Base-by-base conservation (phyloP, 108 stramenopile species). In the Licmophora abbreviata region DNA sequence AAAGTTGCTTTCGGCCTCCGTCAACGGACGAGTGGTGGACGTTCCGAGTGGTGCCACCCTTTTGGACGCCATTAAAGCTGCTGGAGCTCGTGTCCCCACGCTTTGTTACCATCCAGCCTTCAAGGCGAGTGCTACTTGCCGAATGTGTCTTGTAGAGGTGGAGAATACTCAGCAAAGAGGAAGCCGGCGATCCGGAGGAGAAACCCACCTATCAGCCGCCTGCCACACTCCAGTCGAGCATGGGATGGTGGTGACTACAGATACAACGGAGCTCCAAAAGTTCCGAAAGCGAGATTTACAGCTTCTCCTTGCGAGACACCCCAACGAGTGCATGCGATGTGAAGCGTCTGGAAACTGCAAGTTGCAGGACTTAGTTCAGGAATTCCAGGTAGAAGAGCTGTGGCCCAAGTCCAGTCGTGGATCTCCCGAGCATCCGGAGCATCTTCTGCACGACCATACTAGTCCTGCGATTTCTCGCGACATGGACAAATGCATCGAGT, bases 41-140 rank as follows among this genome's bases (percentile, higher is more conserved):
- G 62, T 63, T 20, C 25, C 56, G 4, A 33, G 24, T 5, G 62
- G 62, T 50, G 34, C 68, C 4, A 69, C 68, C 3, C 3, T 69
- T 6, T 31, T 69, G 2, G 68, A 69, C n/a, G 68, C 68, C 21
- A 63, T 63, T 23, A 48, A 60, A 21, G 51, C 58, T 15, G 51
- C 33, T 28, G 64, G 64, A 24, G 53, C 59, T 0, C 58, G 31
- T 48, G 65, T 75, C 8, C 73, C 73, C 4, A 75, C 73, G n/a
- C 37, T 75, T 5, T 75, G 73, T 47, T 56, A 61, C 32, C 73
- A 75, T 53, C 73, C 73, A 15, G 49, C 53, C 34, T 60, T 75
- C 23, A 49, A 49, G 18, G 48, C 64, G 11, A 29, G 62, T 17
- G 73, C 69, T 18, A 61, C 48, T 11, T 75, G 73, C 53, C 57